Percentiles rank a stretch among this genome's conserved stretches.
Evolutionary conservation across 2,329 filamentous ascomycete genomes (phyloP).

Genomic region (Colletotrichum cereale): DNA sequence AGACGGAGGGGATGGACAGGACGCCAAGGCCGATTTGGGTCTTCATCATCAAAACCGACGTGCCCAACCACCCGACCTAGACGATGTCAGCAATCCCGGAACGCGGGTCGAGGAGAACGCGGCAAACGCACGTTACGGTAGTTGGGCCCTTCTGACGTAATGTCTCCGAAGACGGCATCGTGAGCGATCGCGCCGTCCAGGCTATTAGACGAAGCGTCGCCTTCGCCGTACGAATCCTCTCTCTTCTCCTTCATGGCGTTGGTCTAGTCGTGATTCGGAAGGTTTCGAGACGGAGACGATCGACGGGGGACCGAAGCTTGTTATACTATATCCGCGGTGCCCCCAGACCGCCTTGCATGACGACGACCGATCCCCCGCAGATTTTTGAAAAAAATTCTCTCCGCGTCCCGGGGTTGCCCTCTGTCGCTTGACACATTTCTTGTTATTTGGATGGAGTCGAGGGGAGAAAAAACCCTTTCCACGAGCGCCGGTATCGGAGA

Average conservation of each 20-base stretch:
- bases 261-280: not conserved
- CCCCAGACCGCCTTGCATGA: not conserved
- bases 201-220: not conserved
- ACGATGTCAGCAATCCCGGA: constrained; percentile 14
- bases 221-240: not conserved
- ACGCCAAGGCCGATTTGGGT: constrained; percentile 59
- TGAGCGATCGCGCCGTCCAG: constrained; percentile 22
- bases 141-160: constrained; percentile 38
- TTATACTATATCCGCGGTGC: not conserved
- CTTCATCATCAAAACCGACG: constrained; percentile 58
- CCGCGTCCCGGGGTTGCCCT: not conserved
- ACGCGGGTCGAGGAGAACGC: constrained; percentile 44
- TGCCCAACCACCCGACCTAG: constrained; percentile 57
- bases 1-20: constrained; percentile 59
- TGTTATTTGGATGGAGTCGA: constrained; percentile 3
- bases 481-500: constrained; percentile 8
- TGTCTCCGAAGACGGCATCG: constrained; percentile 53
- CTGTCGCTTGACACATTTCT: not conserved
- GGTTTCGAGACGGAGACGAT: not conserved
- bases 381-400: not conserved
- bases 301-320: not conserved
- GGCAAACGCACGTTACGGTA: constrained; percentile 26
- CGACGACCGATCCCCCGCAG: not conserved
- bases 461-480: not conserved
- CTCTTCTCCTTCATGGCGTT: not conserved